phyloP scores from a whole-genome alignment of 306 rosid species.

The Clitoria ternatea region DNA sequence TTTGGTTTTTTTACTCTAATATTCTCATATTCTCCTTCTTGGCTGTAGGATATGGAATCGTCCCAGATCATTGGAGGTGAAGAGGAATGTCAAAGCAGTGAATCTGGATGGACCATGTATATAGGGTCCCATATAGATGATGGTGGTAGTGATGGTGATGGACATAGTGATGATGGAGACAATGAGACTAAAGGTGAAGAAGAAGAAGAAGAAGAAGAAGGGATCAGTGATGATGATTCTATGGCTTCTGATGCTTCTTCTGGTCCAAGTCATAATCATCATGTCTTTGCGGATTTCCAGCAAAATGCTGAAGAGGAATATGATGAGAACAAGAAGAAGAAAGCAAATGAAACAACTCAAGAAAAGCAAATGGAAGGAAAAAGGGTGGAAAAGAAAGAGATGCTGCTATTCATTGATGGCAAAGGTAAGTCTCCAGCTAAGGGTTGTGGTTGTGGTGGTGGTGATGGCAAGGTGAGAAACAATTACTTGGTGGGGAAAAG shows the following conservation, averaged over 20 bases:
- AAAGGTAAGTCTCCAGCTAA: slow-evolving; percentile 36
- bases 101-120: slow-evolving; percentile 99
- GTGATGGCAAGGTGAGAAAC: slow-evolving; percentile 46
- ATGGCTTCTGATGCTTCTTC: slow-evolving; percentile 99
- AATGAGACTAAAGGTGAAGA: slow-evolving; percentile 11
- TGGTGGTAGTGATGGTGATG: slow-evolving; percentile 22
- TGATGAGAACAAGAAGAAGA: slow-evolving; percentile 30
- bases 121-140: slow-evolving; percentile 63
- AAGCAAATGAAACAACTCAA: slow-evolving; percentile 27
- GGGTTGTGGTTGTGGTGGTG: too few relatives aligned
- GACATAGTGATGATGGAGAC: not conserved
- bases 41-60: slow-evolving; percentile 54
- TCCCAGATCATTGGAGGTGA: slow-evolving; percentile 46
- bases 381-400: slow-evolving; percentile 36
- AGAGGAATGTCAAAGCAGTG: slow-evolving; percentile 93
- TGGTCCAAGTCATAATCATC: slow-evolving; percentile 48
- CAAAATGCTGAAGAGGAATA: not conserved
- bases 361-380: slow-evolving; percentile 30
- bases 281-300: slow-evolving; percentile 19
- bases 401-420: not conserved
- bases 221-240: slow-evolving; percentile 93
- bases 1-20: not conserved
- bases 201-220: slow-evolving; percentile 54
- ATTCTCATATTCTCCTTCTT: not conserved
- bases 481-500: slow-evolving; percentile 23